Conservation (phyloP, 805 yeast genomes). For the Metschnikowia santaceciliae region DNA sequence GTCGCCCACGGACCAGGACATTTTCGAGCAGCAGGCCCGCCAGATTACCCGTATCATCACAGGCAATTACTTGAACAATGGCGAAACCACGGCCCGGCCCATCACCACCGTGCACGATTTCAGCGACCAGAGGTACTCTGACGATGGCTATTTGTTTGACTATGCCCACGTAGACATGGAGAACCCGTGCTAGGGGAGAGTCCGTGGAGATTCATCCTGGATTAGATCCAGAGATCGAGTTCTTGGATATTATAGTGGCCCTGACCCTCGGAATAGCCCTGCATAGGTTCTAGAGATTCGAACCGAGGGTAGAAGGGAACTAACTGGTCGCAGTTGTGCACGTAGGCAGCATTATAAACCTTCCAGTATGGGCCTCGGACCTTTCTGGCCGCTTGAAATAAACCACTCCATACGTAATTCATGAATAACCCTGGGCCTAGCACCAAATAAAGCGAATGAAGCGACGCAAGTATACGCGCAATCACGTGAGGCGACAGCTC, state of each 20-base stretch:
- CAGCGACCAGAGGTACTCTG: slow-evolving; percentile 11
- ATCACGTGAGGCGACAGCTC: slow-evolving; percentile 97
- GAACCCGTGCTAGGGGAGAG: not conserved
- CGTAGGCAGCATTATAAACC: slow-evolving; percentile 70
- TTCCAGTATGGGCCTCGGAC: slow-evolving; percentile 87
- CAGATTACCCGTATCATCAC: slow-evolving; percentile 39
- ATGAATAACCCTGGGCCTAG: slow-evolving; percentile 73
- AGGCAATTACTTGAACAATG: slow-evolving; percentile 14
- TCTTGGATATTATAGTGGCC: slow-evolving; percentile 42
- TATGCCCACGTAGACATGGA: slow-evolving; percentile 10
- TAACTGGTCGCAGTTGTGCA: slow-evolving; percentile 67
- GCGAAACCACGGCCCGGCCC: slow-evolving; percentile 16
- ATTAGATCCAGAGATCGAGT: slow-evolving; percentile 41
- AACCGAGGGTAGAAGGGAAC: slow-evolving; percentile 78
- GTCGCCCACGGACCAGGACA: slow-evolving; percentile 37
- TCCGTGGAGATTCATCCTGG: not conserved
- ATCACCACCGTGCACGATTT: slow-evolving; percentile 11
- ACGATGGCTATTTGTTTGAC: slow-evolving; percentile 14
- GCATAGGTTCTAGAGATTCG: slow-evolving; percentile 19
- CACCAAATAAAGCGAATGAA: slow-evolving; percentile 66
- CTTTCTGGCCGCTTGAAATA: slow-evolving; percentile 89
- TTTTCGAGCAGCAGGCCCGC: slow-evolving; percentile 51
- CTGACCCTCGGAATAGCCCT: slow-evolving; percentile 15
- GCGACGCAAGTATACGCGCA: slow-evolving; percentile 70
- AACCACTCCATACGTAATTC: slow-evolving; percentile 81